Percentiles rank a stretch among this genome's conserved stretches.
phyloP scores from a whole-genome alignment of 1,284 basidiomycete genomes.

The Irpex rosettiformis region DNA sequence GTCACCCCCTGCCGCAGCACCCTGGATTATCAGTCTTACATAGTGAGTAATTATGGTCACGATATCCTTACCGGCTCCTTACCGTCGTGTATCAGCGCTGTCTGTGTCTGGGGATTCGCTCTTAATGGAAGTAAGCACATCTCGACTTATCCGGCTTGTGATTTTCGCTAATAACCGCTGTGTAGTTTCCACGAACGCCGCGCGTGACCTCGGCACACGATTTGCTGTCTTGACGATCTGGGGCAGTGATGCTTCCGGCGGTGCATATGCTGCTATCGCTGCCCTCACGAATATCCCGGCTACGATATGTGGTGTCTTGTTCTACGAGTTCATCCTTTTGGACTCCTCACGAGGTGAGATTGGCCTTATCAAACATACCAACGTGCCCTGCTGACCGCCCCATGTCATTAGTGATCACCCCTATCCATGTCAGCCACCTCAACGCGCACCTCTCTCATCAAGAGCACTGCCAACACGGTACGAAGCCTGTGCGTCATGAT shows the following conservation, averaged over 20 bases:
- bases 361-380: no score
- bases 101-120: conserved; percentile 13
- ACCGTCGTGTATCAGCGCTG: neutral
- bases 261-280: conserved; percentile 58
- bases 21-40: conserved; percentile 51
- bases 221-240: conserved; percentile 56
- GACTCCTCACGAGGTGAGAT: conserved; percentile 47
- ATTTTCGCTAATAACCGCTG: neutral
- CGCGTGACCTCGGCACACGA: conserved; percentile 65
- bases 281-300: conserved; percentile 67
- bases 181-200: conserved; percentile 58
- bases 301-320: conserved; percentile 45
- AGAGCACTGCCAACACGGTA: conserved; percentile 20
- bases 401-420: conserved; percentile 14
- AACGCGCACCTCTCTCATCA: conserved; percentile 25
- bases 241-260: conserved; percentile 51
- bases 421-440: conserved; percentile 20
- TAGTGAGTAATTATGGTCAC: conserved; percentile 39
- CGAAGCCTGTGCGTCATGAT: conserved; percentile 7
- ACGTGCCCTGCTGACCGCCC: no score
- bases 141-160: neutral
- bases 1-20: conserved; percentile 48
- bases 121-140: conserved; percentile 13
- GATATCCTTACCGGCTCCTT: neutral
- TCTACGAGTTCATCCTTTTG: conserved; percentile 56